Evolutionary conservation across 768 basidiomycete species (phyloP).

Genomic region (Suillus hirtellus): DNA sequence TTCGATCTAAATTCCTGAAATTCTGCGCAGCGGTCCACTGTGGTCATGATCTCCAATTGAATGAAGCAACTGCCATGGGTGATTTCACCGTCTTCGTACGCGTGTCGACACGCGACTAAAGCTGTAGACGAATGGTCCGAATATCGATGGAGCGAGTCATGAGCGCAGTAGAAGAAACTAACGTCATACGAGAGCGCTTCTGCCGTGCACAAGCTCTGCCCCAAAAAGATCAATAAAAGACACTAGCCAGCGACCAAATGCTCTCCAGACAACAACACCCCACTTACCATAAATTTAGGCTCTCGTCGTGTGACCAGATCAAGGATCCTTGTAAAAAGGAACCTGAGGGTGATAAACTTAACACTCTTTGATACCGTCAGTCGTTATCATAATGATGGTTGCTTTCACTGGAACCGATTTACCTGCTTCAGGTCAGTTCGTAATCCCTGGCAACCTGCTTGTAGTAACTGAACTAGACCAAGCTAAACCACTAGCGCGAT

Average conservation of each 20-base stretch:
- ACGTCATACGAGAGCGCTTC: background rate
- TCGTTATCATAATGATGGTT: slow-evolving; percentile 4
- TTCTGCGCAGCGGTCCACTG: slow-evolving; percentile 2
- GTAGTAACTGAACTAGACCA: background rate
- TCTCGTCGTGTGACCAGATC: slow-evolving; percentile 7
- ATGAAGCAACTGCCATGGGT: background rate
- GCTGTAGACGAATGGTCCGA: background rate
- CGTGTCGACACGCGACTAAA: background rate
- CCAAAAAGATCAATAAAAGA: slow-evolving; percentile 3
- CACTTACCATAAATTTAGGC: background rate
- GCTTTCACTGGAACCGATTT: slow-evolving; percentile 3
- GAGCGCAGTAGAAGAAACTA: background rate
- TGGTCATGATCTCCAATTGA: background rate
- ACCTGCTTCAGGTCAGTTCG: slow-evolving; percentile 7
- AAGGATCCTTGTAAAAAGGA: background rate
- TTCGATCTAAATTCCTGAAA: no score
- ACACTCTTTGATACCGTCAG: background rate
- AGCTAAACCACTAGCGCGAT: background rate
- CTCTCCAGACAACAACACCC: background rate
- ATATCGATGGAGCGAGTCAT: background rate
- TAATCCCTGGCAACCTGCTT: background rate
- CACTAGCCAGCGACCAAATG: background rate
- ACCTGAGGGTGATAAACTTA: background rate
- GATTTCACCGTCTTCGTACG: background rate
- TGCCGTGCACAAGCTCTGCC: slow-evolving; percentile 2